Percentiles rank a stretch among this genome's conserved stretches.
These are phyloP conservation scores for Heimioporus sp. DNA, from an alignment of 768 basidiomycete species.

Conservation along the genomic window DNA sequence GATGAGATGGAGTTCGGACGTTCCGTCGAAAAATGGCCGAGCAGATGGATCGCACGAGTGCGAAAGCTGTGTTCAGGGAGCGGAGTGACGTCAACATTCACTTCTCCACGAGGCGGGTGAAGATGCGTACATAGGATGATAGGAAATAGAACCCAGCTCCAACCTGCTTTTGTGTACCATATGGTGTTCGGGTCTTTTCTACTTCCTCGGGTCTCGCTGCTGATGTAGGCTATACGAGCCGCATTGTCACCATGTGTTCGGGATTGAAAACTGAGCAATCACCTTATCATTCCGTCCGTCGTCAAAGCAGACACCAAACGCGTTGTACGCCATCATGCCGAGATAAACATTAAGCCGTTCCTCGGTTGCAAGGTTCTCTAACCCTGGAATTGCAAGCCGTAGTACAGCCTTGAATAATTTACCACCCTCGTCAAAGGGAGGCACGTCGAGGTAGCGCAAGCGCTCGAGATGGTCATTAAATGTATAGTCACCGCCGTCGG, in stretches of 20 bases:
- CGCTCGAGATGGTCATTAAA: constrained; percentile 79
- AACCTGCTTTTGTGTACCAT: constrained; percentile 72
- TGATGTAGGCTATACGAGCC: constrained; percentile 45
- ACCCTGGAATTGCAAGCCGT: constrained; percentile 59
- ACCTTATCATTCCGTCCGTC: constrained; percentile 75
- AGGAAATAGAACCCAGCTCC: constrained; percentile 75
- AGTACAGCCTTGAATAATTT: constrained; percentile 54
- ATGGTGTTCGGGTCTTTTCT: constrained; percentile 74
- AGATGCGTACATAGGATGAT: constrained; percentile 61
- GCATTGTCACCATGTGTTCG: not conserved
- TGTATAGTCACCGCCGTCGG: constrained; percentile 53
- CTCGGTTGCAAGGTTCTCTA: constrained; percentile 68
- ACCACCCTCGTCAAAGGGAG: constrained; percentile 46
- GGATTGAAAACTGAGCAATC: constrained; percentile 8
- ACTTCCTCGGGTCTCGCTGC: constrained; percentile 61
- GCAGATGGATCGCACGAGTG: constrained; percentile 77
- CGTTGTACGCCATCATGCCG: constrained; percentile 76
- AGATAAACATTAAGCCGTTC: constrained; percentile 58
- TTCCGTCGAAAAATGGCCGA: constrained; percentile 66
- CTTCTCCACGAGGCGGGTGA: not conserved
- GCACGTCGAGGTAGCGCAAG: constrained; percentile 62
- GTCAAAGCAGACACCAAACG: constrained; percentile 67
- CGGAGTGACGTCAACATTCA: not conserved
- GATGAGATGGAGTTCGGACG: constrained; percentile 66
- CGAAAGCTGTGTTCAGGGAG: constrained; percentile 38